These are phyloP conservation scores for Coemansia sp. DNA, from an alignment of 192 early-diverging fungal genomes.

Conservation along the genomic window DNA sequence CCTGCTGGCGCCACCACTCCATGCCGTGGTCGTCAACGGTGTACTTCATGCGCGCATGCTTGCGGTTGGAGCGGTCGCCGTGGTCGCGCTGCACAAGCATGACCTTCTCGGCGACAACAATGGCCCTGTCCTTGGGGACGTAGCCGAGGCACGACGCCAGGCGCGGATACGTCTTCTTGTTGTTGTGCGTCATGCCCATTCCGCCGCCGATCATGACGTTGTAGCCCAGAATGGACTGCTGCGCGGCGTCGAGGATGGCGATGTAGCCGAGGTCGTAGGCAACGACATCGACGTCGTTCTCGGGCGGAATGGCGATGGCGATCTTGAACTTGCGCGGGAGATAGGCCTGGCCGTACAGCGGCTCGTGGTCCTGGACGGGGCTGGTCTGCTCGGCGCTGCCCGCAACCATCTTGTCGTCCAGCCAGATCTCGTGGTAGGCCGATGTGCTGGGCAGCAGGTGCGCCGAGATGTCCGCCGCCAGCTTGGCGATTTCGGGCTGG, in stretches of 20 bases:
- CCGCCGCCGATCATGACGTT: slow-evolving; percentile 95
- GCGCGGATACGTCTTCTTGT: slow-evolving; percentile 95
- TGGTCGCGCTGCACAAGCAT: slow-evolving; percentile 92
- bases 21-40: slow-evolving; percentile 95
- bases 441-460: slow-evolving; percentile 84
- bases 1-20: slow-evolving; percentile 85
- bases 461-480: slow-evolving; percentile 67
- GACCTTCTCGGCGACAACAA: slow-evolving; percentile 85
- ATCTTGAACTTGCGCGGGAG: slow-evolving; percentile 98
- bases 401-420: slow-evolving; percentile 86
- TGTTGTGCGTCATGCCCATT: slow-evolving; percentile 98
- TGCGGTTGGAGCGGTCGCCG: slow-evolving; percentile 95
- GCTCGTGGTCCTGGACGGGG: slow-evolving; percentile 68
- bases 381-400: slow-evolving; percentile 67
- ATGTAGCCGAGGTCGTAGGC: slow-evolving; percentile 95
- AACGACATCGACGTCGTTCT: slow-evolving; percentile 96
- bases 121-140: slow-evolving; percentile 72
- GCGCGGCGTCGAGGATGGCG: slow-evolving; percentile 74
- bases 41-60: slow-evolving; percentile 98
- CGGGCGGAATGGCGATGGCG: slow-evolving; percentile 90
- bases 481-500: slow-evolving; percentile 75
- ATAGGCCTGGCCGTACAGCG: slow-evolving; percentile 89
- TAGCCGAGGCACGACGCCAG: slow-evolving; percentile 79
- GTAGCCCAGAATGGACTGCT: slow-evolving; percentile 79
- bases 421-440: slow-evolving; percentile 98